phyloP scores from a whole-genome alignment of 352 stramenopile genomes.

The Globisporangium echinulatum region DNA sequence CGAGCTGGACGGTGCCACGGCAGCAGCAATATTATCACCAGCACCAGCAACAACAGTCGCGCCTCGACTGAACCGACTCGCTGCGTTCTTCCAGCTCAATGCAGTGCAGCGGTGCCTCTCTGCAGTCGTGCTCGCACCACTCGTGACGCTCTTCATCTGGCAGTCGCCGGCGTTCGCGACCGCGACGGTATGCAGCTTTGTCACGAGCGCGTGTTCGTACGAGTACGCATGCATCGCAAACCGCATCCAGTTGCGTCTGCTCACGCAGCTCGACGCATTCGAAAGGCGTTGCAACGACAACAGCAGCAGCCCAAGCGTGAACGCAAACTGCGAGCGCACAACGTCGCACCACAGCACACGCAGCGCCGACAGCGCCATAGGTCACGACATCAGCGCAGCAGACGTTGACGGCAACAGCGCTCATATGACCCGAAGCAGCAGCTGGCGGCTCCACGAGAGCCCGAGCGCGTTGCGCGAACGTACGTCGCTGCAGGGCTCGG shows the following conservation, averaged over 20 bases:
- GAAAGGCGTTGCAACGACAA: slow-evolving; percentile 5
- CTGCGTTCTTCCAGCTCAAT: slow-evolving; percentile 29
- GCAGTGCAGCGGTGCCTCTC: slow-evolving; percentile 62
- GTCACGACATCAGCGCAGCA: too few relatives aligned
- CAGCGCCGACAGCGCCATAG: slow-evolving; percentile 16
- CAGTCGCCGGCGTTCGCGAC: slow-evolving; percentile 61
- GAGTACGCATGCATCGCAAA: slow-evolving; percentile 72
- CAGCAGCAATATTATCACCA: neutral
- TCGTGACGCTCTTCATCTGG: slow-evolving; percentile 72
- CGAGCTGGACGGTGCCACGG: neutral
- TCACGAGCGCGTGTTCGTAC: slow-evolving; percentile 59
- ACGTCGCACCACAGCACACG: slow-evolving; percentile 25
- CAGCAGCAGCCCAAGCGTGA: neutral
- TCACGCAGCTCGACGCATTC: slow-evolving; percentile 25
- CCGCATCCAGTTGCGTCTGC: slow-evolving; percentile 47
- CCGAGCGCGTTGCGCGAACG: slow-evolving; percentile 1
- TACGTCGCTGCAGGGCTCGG: neutral
- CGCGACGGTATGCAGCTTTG: slow-evolving; percentile 56
- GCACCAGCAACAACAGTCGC: neutral
- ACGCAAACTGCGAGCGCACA: slow-evolving; percentile 12
- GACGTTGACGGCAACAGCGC: neutral
- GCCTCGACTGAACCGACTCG: neutral
- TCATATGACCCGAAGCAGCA: slow-evolving; percentile 3
- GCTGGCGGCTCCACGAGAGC: neutral
- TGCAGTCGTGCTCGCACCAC: slow-evolving; percentile 43